Evolutionary conservation across 768 basidiomycete species (phyloP).

Genomic region (Trametes villosa): DNA sequence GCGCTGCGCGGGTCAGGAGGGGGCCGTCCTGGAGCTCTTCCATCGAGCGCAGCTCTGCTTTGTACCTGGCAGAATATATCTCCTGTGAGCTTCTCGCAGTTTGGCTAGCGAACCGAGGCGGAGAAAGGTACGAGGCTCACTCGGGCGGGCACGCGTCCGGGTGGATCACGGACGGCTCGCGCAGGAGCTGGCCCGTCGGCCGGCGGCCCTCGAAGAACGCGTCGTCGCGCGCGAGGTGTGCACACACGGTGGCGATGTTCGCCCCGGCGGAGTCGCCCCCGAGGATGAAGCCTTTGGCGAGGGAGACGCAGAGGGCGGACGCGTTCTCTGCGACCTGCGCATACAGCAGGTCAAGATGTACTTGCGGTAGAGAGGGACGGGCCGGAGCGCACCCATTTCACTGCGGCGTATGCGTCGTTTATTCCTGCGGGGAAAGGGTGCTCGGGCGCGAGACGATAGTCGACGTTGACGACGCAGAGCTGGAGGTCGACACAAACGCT

Average conservation of each 20-base stretch:
- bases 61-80: not conserved
- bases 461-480: constrained; percentile 27
- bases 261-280: constrained; percentile 31
- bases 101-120: not conserved
- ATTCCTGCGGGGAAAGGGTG: constrained; percentile 28
- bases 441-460: constrained; percentile 32
- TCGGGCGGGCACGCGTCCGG: constrained; percentile 3
- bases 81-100: too few species aligned
- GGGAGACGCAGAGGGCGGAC: constrained; percentile 10
- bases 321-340: constrained; percentile 13
- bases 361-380: not conserved
- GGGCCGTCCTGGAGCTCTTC: constrained; percentile 28
- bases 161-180: constrained; percentile 13
- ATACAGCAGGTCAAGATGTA: not conserved
- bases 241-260: constrained; percentile 25
- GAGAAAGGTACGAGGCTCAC: not conserved
- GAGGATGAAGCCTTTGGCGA: constrained; percentile 31
- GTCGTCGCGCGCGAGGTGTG: constrained; percentile 29
- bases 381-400: constrained; percentile 30
- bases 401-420: constrained; percentile 29
- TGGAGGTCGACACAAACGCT: constrained; percentile 23
- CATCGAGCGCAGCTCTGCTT: constrained; percentile 5
- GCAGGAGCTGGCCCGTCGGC: constrained; percentile 32
- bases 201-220: constrained; percentile 18
- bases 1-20: constrained; percentile 5